Percentiles rank a stretch among this genome's conserved stretches.
phyloP scores from a whole-genome alignment of 148 eudicot species.

The Oxyria digyna region DNA sequence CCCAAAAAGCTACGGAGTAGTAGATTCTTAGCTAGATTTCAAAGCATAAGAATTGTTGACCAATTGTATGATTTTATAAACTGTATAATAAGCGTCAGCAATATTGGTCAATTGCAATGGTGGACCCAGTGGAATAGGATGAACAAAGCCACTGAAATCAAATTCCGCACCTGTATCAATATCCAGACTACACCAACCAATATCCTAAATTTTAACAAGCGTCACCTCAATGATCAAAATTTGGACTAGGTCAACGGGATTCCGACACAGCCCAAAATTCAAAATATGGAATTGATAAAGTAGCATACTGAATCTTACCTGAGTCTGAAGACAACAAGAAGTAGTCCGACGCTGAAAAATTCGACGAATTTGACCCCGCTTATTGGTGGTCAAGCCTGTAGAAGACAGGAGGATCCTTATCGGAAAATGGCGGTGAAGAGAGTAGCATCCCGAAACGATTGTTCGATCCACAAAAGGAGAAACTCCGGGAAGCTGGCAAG shows the following conservation, averaged over 20 bases:
- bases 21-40: background rate
- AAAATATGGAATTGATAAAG: background rate
- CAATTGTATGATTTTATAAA: background rate
- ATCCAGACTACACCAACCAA: background rate
- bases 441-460: background rate
- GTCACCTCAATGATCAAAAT: background rate
- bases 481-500: slow-evolving; percentile 2
- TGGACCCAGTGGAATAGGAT: background rate
- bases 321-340: background rate
- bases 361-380: background rate
- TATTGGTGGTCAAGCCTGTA: background rate
- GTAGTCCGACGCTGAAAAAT: background rate
- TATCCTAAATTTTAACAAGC: background rate
- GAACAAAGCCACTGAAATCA: no score
- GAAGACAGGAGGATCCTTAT: background rate
- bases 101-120: background rate
- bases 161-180: background rate
- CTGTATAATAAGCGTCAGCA: background rate
- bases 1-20: background rate
- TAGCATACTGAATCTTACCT: background rate
- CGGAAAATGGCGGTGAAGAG: background rate
- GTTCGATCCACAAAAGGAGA: background rate
- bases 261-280: background rate
- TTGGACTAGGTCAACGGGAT: background rate
- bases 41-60: background rate